phyloP scores from a whole-genome alignment of 1,284 basidiomycete genomes.

The Fereydounia khargensis region DNA sequence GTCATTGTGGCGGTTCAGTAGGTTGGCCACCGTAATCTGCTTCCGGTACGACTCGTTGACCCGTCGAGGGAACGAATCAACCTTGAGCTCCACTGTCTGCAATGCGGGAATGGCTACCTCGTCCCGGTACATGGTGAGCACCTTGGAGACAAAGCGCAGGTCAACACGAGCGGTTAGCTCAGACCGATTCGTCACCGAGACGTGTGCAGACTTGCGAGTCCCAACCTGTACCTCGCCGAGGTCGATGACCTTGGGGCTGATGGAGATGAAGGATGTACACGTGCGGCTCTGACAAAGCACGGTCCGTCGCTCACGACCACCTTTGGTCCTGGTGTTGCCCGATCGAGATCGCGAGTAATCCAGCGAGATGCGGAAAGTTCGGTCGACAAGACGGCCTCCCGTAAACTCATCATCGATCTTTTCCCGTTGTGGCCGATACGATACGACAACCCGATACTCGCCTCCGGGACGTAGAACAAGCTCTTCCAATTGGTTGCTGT shows the following conservation, averaged over 20 bases:
- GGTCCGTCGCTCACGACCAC: conserved; percentile 54
- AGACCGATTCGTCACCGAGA: conserved; percentile 59
- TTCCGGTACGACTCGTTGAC: conserved; percentile 62
- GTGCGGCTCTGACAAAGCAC: conserved; percentile 59
- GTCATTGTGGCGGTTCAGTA: conserved; percentile 56
- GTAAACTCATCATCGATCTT: conserved; percentile 42
- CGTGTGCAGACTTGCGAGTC: conserved; percentile 58
- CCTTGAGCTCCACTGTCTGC: conserved; percentile 60
- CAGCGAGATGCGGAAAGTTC: conserved; percentile 60
- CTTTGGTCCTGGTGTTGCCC: conserved; percentile 45
- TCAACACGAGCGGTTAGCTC: conserved; percentile 61
- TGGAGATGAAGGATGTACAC: conserved; percentile 61
- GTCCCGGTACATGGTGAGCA: conserved; percentile 61
- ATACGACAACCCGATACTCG: conserved; percentile 61
- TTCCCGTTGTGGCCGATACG: conserved; percentile 59
- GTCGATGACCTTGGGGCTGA: conserved; percentile 59
- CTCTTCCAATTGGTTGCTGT: conserved; percentile 60
- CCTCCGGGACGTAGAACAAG: conserved; percentile 61
- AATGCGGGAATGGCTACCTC: conserved; percentile 60
- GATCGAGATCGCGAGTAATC: conserved; percentile 57
- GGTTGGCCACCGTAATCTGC: conserved; percentile 60
- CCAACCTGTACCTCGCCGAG: conserved; percentile 62
- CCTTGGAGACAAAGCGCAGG: conserved; percentile 62
- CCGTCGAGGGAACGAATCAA: conserved; percentile 62
- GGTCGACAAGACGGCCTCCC: conserved; percentile 58